Percentiles rank a stretch among this genome's conserved stretches.
Evolutionary conservation across 306 rosid species (phyloP).

Genomic region (Fagus sylvatica): DNA sequence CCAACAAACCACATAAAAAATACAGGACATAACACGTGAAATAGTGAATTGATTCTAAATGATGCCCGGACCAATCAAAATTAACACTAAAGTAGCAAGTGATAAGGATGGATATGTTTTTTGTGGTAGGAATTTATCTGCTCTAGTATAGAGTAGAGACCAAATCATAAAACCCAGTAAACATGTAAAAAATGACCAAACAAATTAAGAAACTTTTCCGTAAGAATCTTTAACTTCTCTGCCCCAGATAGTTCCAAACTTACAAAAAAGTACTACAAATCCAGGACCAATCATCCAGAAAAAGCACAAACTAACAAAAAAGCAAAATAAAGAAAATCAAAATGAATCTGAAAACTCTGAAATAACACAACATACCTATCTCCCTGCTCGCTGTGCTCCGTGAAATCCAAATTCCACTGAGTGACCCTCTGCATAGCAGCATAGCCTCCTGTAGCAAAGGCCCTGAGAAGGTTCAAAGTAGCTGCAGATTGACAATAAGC

Average conservation of each 20-base stretch:
- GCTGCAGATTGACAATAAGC: conserved; percentile 98
- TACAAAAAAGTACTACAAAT: neutral
- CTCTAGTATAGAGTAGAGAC: neutral
- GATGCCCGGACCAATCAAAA: conserved; percentile 2
- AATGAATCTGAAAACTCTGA: neutral
- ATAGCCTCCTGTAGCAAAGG: conserved; percentile 96
- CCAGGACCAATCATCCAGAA: neutral
- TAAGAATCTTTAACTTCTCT: neutral
- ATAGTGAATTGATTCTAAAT: neutral
- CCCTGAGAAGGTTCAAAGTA: conserved; percentile 82
- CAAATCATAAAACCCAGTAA: neutral
- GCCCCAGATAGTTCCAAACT: neutral
- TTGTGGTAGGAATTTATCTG: conserved; percentile 9
- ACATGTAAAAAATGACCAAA: neutral
- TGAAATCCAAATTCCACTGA: conserved; percentile 97
- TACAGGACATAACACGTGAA: neutral
- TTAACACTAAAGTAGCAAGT: neutral
- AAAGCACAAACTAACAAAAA: neutral
- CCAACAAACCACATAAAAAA: neutral
- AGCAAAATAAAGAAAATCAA: neutral
- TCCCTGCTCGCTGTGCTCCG: conserved; percentile 90
- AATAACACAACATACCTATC: conserved; percentile 56
- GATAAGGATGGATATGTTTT: conserved; percentile 12
- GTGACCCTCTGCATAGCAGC: conserved; percentile 99
- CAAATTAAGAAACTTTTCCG: neutral